A percentile compares a stretch with the other conserved stretches of the same genome.
Conservation (phyloP, 768 basidiomycete genomes). For the Termitomyces sp. region DNA sequence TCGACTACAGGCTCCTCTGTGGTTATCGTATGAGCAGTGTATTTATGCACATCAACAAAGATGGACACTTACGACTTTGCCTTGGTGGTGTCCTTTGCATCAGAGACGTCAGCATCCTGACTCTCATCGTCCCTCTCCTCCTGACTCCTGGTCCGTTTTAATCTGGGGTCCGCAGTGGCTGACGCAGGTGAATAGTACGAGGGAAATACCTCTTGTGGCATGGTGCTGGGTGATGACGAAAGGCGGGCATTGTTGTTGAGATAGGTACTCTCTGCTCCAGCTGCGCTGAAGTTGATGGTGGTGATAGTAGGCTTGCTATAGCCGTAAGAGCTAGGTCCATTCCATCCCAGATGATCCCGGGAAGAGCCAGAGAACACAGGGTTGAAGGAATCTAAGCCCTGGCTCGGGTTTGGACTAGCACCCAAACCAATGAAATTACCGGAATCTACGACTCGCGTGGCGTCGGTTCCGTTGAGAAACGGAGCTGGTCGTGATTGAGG, state of each 20-base stretch:
- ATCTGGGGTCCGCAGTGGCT: slow-evolving; percentile 18
- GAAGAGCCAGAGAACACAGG: slow-evolving; percentile 8
- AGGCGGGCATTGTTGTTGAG: background rate
- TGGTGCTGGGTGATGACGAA: slow-evolving; percentile 22
- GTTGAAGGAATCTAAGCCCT: slow-evolving; percentile 9
- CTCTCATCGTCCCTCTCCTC: slow-evolving; percentile 34
- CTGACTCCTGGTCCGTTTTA: slow-evolving; percentile 34
- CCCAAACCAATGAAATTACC: slow-evolving; percentile 3
- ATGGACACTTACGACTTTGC: slow-evolving; percentile 38
- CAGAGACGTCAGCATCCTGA: slow-evolving; percentile 28
- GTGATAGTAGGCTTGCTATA: slow-evolving; percentile 9
- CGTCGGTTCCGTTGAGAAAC: slow-evolving; percentile 1
- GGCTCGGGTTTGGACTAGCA: slow-evolving; percentile 7
- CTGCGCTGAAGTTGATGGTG: slow-evolving; percentile 5
- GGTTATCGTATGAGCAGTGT: slow-evolving; percentile 6
- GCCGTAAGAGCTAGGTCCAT: slow-evolving; percentile 2
- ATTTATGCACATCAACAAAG: background rate
- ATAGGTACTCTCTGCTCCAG: slow-evolving; percentile 7
- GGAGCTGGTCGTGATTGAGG: slow-evolving; percentile 5
- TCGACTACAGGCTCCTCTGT: slow-evolving; percentile 60
- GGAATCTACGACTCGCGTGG: slow-evolving; percentile 1
- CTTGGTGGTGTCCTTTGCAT: slow-evolving; percentile 35
- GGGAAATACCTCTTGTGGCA: slow-evolving; percentile 24
- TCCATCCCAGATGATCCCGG: slow-evolving; percentile 14
- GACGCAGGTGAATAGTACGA: slow-evolving; percentile 19